Evolutionary conservation across 805 yeast species (phyloP), one percentile per base, ranked within the genome.

Genomic region (Kodamaea hsintzibuensis): DNA sequence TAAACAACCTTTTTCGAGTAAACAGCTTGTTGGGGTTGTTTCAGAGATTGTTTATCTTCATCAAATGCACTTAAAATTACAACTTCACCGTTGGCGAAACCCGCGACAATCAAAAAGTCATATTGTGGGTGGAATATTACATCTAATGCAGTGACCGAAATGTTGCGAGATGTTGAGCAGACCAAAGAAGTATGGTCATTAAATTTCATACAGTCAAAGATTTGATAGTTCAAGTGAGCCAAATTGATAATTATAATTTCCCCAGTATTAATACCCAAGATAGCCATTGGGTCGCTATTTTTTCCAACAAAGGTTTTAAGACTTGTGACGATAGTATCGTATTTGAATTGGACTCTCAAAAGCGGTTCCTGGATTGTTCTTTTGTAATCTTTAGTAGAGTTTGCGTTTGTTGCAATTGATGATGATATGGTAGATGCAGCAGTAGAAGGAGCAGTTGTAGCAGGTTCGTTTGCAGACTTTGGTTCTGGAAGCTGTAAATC

Each of bases 211-310:
- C 57, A 51, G 7, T 67, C 88, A 82, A 85, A 57, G 65, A 70
- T 42, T 76, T 81, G 49, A 82, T 77, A 57, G 64, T 72, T 55
- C 63, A 73, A 58, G 70, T 77, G 54, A 67, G 65, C 55, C 64
- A 86, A 79, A 57, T 86, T 88, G 37, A 85, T 56, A 79, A 90
- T 77, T 5, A 87, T 57, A 2, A 88, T 66, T 59, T 85, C 90
- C n/a, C 93, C 91, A 1, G 84, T 70, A 16, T 85, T 81, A 57
- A 84, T 79, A 0, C 93, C 95, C 16, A 85, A 57, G 1, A 83
- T 68, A 6, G 85, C 72, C 50, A 84, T 84, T 7, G 87, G 69
- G 38, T 71, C 71, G 27, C 62, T 58, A 7, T 63, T 43, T 3
- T 62, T 51, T 18, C 60, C 60, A 7, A 65, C 60, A 51, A 73